Base-by-base conservation (phyloP, 306 rosid genomes). In the Calophaca sinica region DNA sequence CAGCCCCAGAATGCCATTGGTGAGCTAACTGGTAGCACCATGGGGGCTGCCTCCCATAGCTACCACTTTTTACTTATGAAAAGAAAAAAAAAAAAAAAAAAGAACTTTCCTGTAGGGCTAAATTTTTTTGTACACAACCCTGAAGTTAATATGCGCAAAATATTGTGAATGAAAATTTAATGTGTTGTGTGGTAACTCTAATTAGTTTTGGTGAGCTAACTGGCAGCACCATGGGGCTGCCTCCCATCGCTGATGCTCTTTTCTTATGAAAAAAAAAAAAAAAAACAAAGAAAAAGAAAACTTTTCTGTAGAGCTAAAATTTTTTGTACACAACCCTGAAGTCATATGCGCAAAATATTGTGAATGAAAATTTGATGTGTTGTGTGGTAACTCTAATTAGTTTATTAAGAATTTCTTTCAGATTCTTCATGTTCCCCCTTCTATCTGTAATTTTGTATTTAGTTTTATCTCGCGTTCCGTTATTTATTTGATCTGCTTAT, bases 401-500 rank as follows among this genome's bases (percentile, higher is more conserved):
- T 74, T 67, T 51, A 20, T 10, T 39, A 55, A 57, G 9, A 57
- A 28, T 11, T 55, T 57, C 29, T 20, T 54, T 41, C 44, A 44
- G 36, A 42, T 78, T 50, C 15, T 69, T 77, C 6, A 9, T 52
- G 55, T 50, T 51, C 39, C 46, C 38, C 28, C 2, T 29, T 44
- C 4, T 28, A 12, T n/a, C 7, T 44, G 10, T 48, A 33, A 33
- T 53, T 65, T 26, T 65, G 29, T 29, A 28, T 48, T 54, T 45
- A 12, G 61, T 55, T 53, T 31, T 48, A 9, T 54, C 46, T 64
- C 13, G 50, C 55, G 49, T 32, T 42, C 31, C 12, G 38, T 28
- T 72, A 74, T 64, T 79, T 53, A 51, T 11, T 60, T 72, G 52
- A 20, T 45, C 69, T 54, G 20, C 55, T 63, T 71, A 53, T 68